Base-by-base conservation (phyloP, 2,329 filamentous ascomycete genomes). In the Coniochaeta prunicola region DNA sequence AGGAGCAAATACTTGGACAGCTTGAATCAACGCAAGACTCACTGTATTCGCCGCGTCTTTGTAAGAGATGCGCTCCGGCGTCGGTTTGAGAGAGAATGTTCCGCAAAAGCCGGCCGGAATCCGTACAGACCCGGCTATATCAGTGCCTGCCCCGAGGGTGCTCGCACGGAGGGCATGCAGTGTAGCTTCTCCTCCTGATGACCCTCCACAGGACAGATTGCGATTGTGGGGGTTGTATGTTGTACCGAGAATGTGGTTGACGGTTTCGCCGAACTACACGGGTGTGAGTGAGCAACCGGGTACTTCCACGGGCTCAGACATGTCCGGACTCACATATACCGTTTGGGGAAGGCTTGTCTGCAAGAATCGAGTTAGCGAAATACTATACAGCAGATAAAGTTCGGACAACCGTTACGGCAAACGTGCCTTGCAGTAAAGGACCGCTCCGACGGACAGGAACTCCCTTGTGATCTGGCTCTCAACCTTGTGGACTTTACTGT, bases 111-210 rank as follows among this genome's bases (percentile, higher is more conserved):
- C 66, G 1, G 72, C 61, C 0, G 72, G 72, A 2, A 71, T 63
- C 4, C 72, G 64, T 19, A 63, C 61, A 13, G 50, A 59, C 7
- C 61, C 62, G 19, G 59, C 69, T 57, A 74, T 71, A 54, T 76
- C 73, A 0, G 73, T 74, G 4, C 72, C 72, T 2, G 74, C 59
- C 1, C 73, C 73, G 0, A 74, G 62, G 0, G 67, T 53, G 17
- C 69, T 68, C 1, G 71, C 74, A 1, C 69, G 63, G 3, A 74
- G 62, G 0, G 69, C 71, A 17, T 71, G 59, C 6, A 76, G 59
- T 0, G 69, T 73, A 15, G 68, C 73, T 59, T 76, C 73, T 7
- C 73, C 74, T 1, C 74, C 74, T 0, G 72, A 73, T 26, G 68
- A 71, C 9, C 74, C 73, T 28, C 73, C 73, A 21, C 66, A 65